These are phyloP conservation scores for Penicillium sp. DNA, from an alignment of 2,329 filamentous ascomycete species.

Conservation along the genomic window DNA sequence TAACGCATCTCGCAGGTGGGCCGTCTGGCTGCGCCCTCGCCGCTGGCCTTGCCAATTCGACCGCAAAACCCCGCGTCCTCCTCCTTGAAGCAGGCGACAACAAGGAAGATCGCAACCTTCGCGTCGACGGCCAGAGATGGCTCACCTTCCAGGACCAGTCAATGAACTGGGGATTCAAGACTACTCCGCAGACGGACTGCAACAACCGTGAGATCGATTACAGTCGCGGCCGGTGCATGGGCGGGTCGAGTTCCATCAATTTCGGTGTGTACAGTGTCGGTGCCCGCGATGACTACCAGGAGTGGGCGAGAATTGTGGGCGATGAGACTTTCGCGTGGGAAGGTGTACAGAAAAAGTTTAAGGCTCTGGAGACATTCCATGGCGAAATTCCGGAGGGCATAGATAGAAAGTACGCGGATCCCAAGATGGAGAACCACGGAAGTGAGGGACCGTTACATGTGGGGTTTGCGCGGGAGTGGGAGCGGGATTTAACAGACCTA, in stretches of 20 bases:
- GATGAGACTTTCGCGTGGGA: constrained; percentile 14
- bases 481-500: constrained; percentile 13
- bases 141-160: constrained; percentile 42
- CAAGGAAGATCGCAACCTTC: constrained; percentile 41
- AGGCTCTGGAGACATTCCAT: constrained; percentile 15
- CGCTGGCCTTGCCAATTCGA: constrained; percentile 42
- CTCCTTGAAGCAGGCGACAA: constrained; percentile 51
- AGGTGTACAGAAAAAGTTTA: constrained; percentile 12
- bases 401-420: constrained; percentile 11
- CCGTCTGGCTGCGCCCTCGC: constrained; percentile 51
- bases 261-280: constrained; percentile 18
- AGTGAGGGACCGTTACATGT: constrained; percentile 12
- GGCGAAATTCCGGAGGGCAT: constrained; percentile 4
- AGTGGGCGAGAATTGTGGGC: constrained; percentile 16
- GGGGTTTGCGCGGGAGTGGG: constrained; percentile 16
- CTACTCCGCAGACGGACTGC: constrained; percentile 38
- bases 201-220: constrained; percentile 14
- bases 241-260: constrained; percentile 18
- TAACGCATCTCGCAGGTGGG: constrained; percentile 27
- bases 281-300: constrained; percentile 17
- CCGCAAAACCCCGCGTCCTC: constrained; percentile 45
- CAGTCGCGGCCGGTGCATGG: constrained; percentile 15
- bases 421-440: constrained; percentile 11
- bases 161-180: constrained; percentile 48
- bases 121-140: constrained; percentile 47